Evolutionary conservation across 179 eudicot species (phyloP).

Genomic region (Gypsophila paniculata): DNA sequence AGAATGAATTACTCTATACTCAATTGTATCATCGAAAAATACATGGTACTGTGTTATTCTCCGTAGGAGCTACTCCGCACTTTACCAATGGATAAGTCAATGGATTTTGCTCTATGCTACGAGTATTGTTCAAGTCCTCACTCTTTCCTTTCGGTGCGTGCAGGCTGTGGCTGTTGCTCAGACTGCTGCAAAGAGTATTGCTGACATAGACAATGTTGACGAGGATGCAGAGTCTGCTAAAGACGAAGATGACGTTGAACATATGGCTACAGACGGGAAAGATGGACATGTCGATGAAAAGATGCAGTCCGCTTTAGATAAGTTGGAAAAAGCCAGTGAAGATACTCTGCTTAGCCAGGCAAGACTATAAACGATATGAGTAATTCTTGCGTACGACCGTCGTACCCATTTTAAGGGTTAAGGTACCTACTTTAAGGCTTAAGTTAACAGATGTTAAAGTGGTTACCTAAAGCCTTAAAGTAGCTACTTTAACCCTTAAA

Average conservation of each 20-base stretch:
- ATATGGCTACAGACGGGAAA: slow-evolving; percentile 38
- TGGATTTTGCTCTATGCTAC: background rate
- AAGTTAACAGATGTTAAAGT: too few relatives aligned
- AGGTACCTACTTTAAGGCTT: too few relatives aligned
- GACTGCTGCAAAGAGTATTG: slow-evolving; percentile 67
- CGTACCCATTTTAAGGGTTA: too few relatives aligned
- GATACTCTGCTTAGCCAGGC: slow-evolving; percentile 89
- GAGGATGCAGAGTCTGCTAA: slow-evolving; percentile 61
- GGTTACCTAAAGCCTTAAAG: too few relatives aligned
- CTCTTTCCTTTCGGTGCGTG: slow-evolving; percentile 11
- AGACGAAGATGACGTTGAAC: slow-evolving; percentile 36
- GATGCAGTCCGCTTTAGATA: slow-evolving; percentile 64
- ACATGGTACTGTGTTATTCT: background rate
- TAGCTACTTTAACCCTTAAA: too few relatives aligned
- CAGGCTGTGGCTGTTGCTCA: slow-evolving; percentile 89
- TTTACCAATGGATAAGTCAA: background rate
- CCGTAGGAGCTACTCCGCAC: background rate
- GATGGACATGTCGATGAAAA: slow-evolving; percentile 53
- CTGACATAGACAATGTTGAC: slow-evolving; percentile 43
- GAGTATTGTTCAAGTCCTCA: background rate
- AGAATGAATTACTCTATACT: background rate
- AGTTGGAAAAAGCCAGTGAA: slow-evolving; percentile 79
- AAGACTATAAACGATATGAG: slow-evolving; percentile 28
- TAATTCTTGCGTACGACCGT: too few relatives aligned
- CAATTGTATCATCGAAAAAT: background rate